A percentile compares a stretch with the other conserved stretches of the same genome.
These are phyloP conservation scores for Candida sp. DNA, from an alignment of 1,139 yeast genomes.

Conservation along the genomic window DNA sequence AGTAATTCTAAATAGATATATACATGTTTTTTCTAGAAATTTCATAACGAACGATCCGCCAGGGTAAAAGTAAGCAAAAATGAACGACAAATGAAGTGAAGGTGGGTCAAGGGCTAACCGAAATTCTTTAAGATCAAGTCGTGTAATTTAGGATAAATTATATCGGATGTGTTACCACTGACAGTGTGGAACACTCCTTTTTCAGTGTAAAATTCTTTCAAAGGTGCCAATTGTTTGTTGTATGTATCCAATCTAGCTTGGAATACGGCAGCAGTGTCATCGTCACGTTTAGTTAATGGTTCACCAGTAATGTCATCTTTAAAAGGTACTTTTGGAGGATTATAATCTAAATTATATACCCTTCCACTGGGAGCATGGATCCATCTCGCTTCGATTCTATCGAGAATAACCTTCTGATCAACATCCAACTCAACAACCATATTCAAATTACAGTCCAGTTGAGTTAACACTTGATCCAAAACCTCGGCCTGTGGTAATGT, in stretches of 20 bases:
- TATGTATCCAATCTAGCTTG: slow-evolving; percentile 64
- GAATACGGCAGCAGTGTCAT: slow-evolving; percentile 73
- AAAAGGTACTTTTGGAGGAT: slow-evolving; percentile 83
- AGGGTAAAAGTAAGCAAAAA: background rate
- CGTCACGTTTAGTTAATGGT: slow-evolving; percentile 71
- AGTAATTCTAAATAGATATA: background rate
- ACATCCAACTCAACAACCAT: slow-evolving; percentile 85
- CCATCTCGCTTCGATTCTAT: slow-evolving; percentile 82
- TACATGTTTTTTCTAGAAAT: background rate
- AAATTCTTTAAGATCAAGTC: slow-evolving; percentile 33
- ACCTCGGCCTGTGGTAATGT: slow-evolving; percentile 68
- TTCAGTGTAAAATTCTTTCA: slow-evolving; percentile 56
- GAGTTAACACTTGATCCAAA: slow-evolving; percentile 45
- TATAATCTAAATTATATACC: slow-evolving; percentile 79
- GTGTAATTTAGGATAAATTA: slow-evolving; percentile 70
- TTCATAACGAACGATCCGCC: background rate
- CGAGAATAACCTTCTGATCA: slow-evolving; percentile 73
- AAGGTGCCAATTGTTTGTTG: slow-evolving; percentile 55
- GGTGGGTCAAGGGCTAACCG: background rate
- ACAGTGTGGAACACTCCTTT: slow-evolving; percentile 56
- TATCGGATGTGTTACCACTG: slow-evolving; percentile 78
- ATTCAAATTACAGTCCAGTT: slow-evolving; percentile 46
- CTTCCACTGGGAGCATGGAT: slow-evolving; percentile 84
- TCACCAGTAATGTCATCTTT: slow-evolving; percentile 90
- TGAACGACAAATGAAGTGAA: background rate